Base-by-base conservation (phyloP, 208 protist genomes). In the Leptomonas seymouri region DNA sequence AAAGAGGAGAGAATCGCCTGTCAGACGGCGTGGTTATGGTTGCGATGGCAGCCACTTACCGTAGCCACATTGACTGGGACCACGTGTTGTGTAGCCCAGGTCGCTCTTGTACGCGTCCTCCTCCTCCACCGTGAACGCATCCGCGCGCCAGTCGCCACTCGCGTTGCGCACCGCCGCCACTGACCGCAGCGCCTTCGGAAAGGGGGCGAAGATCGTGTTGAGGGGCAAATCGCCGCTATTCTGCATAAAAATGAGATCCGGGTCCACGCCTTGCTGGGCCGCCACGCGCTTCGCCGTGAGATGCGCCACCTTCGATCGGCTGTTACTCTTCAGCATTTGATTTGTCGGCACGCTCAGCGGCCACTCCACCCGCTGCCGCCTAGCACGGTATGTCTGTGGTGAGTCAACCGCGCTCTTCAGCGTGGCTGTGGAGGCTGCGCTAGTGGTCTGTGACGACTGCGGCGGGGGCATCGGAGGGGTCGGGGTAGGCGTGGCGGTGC, bases 61-160 rank as follows among this genome's bases (percentile, higher is more conserved):
- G 56, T 81, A 85, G 34, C 42, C 36, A 67, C 91, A 94, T 59
- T 96, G 91, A 44, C 83, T 93, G 5, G 91, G 87, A 0, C 91
- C 91, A 14, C 85, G 28, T 54, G 76, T 59, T 11, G 55, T 73
- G 65, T 84, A 93, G 12, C 84, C 81, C 48, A 94, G 64, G 39
- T 96, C 91, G 11, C 63, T 77, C 74, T 96, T 96, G 81, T 96
- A 96, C 46, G 80, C 65, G 42, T 67, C 68, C 72, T 96, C 91
- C 62, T 96, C 91, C 23, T 94, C 86, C 15, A 42, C 54, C 0
- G 86, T 86, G 64, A 96, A 96, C 46, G 88, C 91, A 62, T 96
- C 91, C 21, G 77, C 72, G 42, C 81, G 77, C 89, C 91, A 96
- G 67, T 96, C 86, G 0, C 91, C 91, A 61, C 91, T 96, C 0